Conservation (phyloP, 345 rosid genomes). For the Salix arbutifolia region DNA sequence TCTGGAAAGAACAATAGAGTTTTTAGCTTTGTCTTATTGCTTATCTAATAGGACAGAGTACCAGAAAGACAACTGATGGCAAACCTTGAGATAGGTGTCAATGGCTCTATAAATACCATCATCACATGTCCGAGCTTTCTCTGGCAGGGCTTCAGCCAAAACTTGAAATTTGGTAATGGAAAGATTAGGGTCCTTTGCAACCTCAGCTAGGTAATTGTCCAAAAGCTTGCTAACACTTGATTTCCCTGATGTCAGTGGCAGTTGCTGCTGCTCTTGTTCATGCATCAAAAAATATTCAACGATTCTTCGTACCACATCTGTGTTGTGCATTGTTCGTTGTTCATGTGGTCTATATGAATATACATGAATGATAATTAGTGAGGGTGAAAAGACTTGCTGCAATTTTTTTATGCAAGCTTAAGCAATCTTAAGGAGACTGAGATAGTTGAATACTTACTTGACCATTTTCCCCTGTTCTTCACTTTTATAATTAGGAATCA, state of each 20-base stretch:
- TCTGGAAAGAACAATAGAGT: constrained; percentile 37
- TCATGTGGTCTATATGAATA: constrained; percentile 45
- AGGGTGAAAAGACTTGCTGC: not conserved
- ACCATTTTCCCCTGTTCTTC: constrained; percentile 44
- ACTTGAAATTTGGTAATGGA: constrained; percentile 73
- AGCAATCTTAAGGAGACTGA: constrained; percentile 7
- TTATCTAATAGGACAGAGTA: not conserved
- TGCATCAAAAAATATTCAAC: constrained; percentile 71
- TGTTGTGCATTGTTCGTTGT: constrained; percentile 50
- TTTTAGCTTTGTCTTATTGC: not conserved
- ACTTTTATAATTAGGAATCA: constrained; percentile 64
- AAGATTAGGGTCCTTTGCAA: constrained; percentile 75
- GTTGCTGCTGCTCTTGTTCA: constrained; percentile 63
- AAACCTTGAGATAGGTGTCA: constrained; percentile 85
- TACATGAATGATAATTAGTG: constrained; percentile 12
- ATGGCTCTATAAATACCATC: constrained; percentile 92
- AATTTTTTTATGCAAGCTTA: constrained; percentile 1
- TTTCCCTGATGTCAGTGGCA: constrained; percentile 37
- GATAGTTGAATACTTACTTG: constrained; percentile 40
- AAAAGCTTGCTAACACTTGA: constrained; percentile 62
- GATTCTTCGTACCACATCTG: constrained; percentile 65
- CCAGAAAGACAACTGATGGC: constrained; percentile 7
- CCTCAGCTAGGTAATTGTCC: constrained; percentile 69
- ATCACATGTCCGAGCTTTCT: constrained; percentile 58
- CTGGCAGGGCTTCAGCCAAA: constrained; percentile 71